Base-by-base conservation (phyloP, 2,329 filamentous ascomycete genomes). In the Claviceps spartinae region DNA sequence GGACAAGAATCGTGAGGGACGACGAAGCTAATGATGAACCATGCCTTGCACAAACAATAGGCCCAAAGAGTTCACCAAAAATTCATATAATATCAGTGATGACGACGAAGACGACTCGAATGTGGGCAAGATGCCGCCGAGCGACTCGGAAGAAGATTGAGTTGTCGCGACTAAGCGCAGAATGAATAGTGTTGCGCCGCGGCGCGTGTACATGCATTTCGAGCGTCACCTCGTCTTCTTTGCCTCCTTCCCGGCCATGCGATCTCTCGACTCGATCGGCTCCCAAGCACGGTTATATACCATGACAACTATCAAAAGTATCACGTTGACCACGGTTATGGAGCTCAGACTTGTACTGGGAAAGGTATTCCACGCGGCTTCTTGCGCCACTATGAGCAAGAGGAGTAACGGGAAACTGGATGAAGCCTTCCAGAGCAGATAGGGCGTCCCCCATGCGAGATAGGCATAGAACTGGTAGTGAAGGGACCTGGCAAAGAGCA, bases 381-480 rank as follows among this genome's bases (percentile, higher is more conserved):
- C 90, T 67, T 96, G 90, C 54, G 79, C 74, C 3, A 74, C 77
- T 85, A 87, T 95, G 9, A 90, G 67, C 4, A 69, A 69, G 61
- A 83, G 83, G 58, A 88, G 78, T 36, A 85, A 61, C 11, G 84
- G 63, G 0, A 85, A 83, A 60, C 85, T 82, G 54, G 82, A 71
- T 1, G 83, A 82, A 52, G 83, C 80, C 61, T 81, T 80, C 88
- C 89, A 96, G 50, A 95, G 77, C 56, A 96, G 73, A 65, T 87
- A 94, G 0, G 90, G 90, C 6, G 87, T 88, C 14, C 85, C 79
- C 90, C 90, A 96, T 30, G 86, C 86, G 54, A 95, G 78, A 73
- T 94, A 95, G 46, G 87, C 82, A 68, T 89, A 96, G 73, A 96
- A 96, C 63, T 96, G 90, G 73, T 95, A 96, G 71, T 96, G 90